Conservation (phyloP, 2,329 filamentous ascomycete species). For the Trichoderma brevicompactum region DNA sequence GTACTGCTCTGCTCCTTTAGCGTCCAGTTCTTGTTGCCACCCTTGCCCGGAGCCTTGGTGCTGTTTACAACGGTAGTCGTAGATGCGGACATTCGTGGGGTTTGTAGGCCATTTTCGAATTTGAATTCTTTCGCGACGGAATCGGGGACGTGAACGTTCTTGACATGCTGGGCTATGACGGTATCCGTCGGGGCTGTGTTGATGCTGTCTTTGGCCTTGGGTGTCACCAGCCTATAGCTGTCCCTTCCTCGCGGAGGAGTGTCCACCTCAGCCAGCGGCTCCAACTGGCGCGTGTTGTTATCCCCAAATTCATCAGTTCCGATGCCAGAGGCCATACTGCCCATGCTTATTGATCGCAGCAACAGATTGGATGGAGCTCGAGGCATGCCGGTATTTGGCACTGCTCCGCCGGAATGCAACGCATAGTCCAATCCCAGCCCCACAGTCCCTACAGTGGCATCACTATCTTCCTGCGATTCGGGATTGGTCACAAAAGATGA, state of each 20-base stretch:
- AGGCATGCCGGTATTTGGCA: conserved; percentile 58
- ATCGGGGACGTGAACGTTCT: conserved; percentile 88
- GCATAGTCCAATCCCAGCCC: conserved; percentile 74
- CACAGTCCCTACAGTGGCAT: conserved; percentile 68
- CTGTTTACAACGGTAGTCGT: conserved; percentile 53
- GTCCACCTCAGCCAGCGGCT: conserved; percentile 56
- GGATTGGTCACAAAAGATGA: conserved; percentile 62
- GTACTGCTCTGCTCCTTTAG: conserved; percentile 97
- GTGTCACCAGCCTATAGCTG: conserved; percentile 66
- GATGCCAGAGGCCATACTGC: conserved; percentile 76
- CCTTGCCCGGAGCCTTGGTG: conserved; percentile 52
- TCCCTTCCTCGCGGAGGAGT: conserved; percentile 46
- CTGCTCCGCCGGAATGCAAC: conserved; percentile 78
- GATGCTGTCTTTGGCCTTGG: conserved; percentile 61
- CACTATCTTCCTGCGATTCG: conserved; percentile 67
- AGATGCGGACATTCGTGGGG: conserved; percentile 60
- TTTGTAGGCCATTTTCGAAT: conserved; percentile 69
- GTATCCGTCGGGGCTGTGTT: conserved; percentile 77
- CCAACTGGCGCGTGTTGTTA: conserved; percentile 49
- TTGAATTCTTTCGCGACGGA: conserved; percentile 86
- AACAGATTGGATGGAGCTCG: conserved; percentile 60
- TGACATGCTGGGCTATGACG: conserved; percentile 83
- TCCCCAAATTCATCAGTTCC: conserved; percentile 63
- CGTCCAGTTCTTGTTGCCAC: conserved; percentile 71
- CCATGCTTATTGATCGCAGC: conserved; percentile 80